Evolutionary conservation across 2,329 filamentous ascomycete genomes (phyloP).

Genomic region (Colletotrichum agaves): DNA sequence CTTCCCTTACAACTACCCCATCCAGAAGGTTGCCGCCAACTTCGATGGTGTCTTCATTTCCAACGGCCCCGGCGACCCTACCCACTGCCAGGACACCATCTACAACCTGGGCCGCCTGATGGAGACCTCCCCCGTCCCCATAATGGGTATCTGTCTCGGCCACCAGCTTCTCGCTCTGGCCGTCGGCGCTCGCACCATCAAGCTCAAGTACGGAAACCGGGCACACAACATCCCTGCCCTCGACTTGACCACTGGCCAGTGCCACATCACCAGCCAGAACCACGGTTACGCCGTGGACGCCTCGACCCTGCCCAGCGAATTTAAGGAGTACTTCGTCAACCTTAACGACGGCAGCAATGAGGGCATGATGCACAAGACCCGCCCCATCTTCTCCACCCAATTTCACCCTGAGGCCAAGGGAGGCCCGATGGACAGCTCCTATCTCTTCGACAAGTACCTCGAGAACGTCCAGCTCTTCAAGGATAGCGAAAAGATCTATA

Average conservation of each 20-base stretch:
- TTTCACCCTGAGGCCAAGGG: constrained; percentile 99
- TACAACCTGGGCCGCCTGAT: constrained; percentile 93
- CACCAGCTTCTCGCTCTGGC: constrained; percentile 96
- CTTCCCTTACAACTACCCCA: constrained; percentile 96
- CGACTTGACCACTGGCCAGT: constrained; percentile 93
- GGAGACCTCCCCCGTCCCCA: constrained; percentile 87
- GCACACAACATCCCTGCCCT: constrained; percentile 98
- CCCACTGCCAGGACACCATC: constrained; percentile 93
- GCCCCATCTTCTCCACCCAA: constrained; percentile 97
- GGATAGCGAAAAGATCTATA: constrained; percentile 79
- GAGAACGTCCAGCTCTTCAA: constrained; percentile 92
- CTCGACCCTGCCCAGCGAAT: constrained; percentile 82
- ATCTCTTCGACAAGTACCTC: constrained; percentile 96
- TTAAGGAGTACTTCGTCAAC: constrained; percentile 99
- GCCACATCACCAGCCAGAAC: constrained; percentile 99
- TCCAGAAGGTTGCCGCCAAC: constrained; percentile 97
- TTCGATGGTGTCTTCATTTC: constrained; percentile 99
- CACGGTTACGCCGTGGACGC: constrained; percentile 97
- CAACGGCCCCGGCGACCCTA: constrained; percentile 97
- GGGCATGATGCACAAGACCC: constrained; percentile 94
- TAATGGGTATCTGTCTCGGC: constrained; percentile 98
- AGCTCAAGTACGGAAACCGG: constrained; percentile 99
- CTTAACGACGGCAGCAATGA: constrained; percentile 98
- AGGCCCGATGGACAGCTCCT: constrained; percentile 93
- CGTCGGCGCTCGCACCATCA: constrained; percentile 88